Evolutionary conservation across 2,329 filamentous ascomycete genomes (phyloP).

Genomic region (Alternaria triticina): DNA sequence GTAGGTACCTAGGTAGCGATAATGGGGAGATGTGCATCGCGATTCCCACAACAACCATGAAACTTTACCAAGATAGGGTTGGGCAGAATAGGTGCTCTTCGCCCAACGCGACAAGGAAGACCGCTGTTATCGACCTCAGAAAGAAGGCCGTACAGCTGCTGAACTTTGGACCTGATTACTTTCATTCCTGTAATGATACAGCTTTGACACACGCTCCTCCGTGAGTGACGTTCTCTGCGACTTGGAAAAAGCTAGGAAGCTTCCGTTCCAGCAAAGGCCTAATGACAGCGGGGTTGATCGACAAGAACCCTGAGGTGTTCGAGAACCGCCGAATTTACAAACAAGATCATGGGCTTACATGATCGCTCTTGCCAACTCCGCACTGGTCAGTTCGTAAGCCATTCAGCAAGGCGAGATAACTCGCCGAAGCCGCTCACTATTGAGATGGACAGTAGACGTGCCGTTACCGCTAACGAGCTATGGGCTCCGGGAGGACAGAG

Average conservation of each 20-base stretch:
- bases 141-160: not conserved
- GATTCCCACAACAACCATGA: not conserved
- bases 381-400: conserved; percentile 26
- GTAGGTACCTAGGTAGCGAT: not conserved
- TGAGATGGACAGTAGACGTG: conserved; percentile 1
- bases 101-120: conserved; percentile 8
- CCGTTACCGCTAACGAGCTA: not conserved
- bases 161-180: not conserved
- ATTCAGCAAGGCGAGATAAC: conserved; percentile 12
- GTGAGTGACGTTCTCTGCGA: not conserved
- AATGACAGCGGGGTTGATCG: not conserved
- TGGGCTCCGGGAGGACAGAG: not conserved
- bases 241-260: not conserved
- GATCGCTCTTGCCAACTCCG: conserved; percentile 19
- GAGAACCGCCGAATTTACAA: conserved; percentile 7
- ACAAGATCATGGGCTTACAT: conserved; percentile 6
- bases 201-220: not conserved
- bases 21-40: not conserved
- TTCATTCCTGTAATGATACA: not conserved
- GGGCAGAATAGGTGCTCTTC: not conserved
- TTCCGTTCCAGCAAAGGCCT: not conserved
- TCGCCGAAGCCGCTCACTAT: conserved; percentile 4
- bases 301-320: conserved; percentile 1
- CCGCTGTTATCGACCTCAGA: not conserved
- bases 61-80: not conserved